These are phyloP conservation scores for Mycena indigotica DNA, from an alignment of 768 basidiomycete species.

Conservation along the genomic window DNA sequence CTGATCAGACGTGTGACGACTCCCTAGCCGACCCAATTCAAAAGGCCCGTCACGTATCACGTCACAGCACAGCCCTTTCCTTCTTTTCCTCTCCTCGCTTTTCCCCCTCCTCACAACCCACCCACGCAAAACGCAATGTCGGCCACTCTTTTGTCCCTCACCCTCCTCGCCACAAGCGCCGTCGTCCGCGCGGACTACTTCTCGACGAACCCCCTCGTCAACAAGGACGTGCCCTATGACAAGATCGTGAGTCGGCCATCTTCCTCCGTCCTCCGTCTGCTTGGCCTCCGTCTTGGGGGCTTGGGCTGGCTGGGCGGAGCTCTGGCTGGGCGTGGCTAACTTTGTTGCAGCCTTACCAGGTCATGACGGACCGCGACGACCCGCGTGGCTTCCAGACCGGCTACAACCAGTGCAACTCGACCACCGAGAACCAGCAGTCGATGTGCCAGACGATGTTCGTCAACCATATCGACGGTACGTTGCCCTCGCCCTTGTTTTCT, in stretches of 20 bases:
- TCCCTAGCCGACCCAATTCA: too few relatives aligned
- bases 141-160: slow-evolving; percentile 21
- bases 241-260: slow-evolving; percentile 10
- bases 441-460: slow-evolving; percentile 59
- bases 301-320: not conserved
- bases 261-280: not conserved
- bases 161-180: slow-evolving; percentile 14
- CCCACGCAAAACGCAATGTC: not conserved
- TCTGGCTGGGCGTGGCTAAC: too few relatives aligned
- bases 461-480: slow-evolving; percentile 53
- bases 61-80: not conserved
- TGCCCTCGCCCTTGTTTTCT: not conserved
- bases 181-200: slow-evolving; percentile 23
- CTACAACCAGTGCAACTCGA: slow-evolving; percentile 61
- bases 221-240: slow-evolving; percentile 16
- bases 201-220: slow-evolving; percentile 20
- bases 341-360: slow-evolving; percentile 24
- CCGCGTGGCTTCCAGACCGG: slow-evolving; percentile 59
- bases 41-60: too few relatives aligned
- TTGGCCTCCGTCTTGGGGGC: not conserved
- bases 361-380: slow-evolving; percentile 20
- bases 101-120: not conserved
- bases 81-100: not conserved
- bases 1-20: too few relatives aligned
- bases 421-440: slow-evolving; percentile 56